Base-by-base conservation (phyloP, 805 yeast genomes). In the Nakazawaea sp. region DNA sequence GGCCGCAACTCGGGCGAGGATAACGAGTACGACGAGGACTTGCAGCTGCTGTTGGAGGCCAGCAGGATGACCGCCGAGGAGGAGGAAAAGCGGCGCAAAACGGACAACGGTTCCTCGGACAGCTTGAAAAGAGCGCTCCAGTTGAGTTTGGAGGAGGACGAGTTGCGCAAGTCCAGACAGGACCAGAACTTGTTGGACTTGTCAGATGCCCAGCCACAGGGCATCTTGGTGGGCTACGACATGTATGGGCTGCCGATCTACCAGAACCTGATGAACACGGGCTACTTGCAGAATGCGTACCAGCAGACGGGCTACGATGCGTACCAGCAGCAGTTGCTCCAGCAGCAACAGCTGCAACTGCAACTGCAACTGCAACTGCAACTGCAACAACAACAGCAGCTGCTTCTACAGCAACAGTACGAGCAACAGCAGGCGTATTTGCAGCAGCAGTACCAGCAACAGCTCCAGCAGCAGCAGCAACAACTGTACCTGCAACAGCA, bases 61-160 rank as follows among this genome's bases (percentile, higher is more conserved):
- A 81, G 94, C 36, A 73, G 75, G 51, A 56, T 68, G 48, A 85
- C 95, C 2, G 96, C 95, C 1, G 88, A 82, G 45, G 89, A 84
- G 44, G 96, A 88, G 47, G 83, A 77, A 44, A 68, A 66, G 36
- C 67, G 80, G 44, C 66, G 78, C 48, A 62, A 64, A 33, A 55
- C 56, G 32, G 61, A 55, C 23, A 70, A 64, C 30, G 70, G 66
- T 27, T 58, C 67, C 20, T 83, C 78, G 45, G 77, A 75, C 16
- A 87, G 81, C 19, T 64, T 84, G 34, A 72, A 73, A 41, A 72
- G 76, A 31, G 94, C 94, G 1, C 64, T 83, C 42, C 73, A 75
- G 56, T 66, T 85, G 47, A 74, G 85, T 30, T 61, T 78, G 50
- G 95, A 84, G 60, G 90, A 85, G 53, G 90, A 82, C 51, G 81